Base-by-base conservation (phyloP, 306 rosid species). In the Cucurbita ficifolia region DNA sequence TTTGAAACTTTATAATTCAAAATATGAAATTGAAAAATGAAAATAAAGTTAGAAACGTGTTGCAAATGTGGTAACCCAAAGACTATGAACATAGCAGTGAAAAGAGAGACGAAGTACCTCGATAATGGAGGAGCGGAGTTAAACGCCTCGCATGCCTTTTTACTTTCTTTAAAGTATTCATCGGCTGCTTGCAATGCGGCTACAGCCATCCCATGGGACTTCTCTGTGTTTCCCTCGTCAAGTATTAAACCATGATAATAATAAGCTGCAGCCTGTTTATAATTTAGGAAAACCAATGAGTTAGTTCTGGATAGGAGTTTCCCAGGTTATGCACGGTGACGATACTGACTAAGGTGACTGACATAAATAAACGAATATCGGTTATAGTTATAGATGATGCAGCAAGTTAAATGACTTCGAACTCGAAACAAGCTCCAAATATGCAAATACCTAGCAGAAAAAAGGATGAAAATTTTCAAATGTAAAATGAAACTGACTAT, bases 181-280 rank as follows among this genome's bases (percentile, higher is more conserved):
- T 94, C 99, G 1, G 99, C 92, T 10, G 97, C 99, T 87, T 94
- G 97, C 84, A 94, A 83, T 79, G 99, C 97, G 65, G 99, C 99
- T 46, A 94, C 99, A 77, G 99, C 99, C 99, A 90, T 94, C 61
- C 97, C 99, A 70, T 91, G 97, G 76, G 91, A 87, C 62, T 91
- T 94, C 85, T 94, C 99, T 0, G 99, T 91, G 83, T 89, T 94
- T 67, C 99, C 99, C 86, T 94, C 99, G 54, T 94, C 99, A 67
- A 94, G 99, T 80, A 91, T 94, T 78, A 89, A 80, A 63, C 99
- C 99, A 60, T 94, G 99, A 79, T 94, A 94, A 88, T 94, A 94
- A 78, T 94, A 94, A 35, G 97, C 97, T n/a, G 86, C 96, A 79
- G 99, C 97, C 97, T 94, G 85, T 82, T 74, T 45, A 82, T 77